Base-by-base conservation (phyloP, 306 rosid genomes). In the Castanopsis chinensis region DNA sequence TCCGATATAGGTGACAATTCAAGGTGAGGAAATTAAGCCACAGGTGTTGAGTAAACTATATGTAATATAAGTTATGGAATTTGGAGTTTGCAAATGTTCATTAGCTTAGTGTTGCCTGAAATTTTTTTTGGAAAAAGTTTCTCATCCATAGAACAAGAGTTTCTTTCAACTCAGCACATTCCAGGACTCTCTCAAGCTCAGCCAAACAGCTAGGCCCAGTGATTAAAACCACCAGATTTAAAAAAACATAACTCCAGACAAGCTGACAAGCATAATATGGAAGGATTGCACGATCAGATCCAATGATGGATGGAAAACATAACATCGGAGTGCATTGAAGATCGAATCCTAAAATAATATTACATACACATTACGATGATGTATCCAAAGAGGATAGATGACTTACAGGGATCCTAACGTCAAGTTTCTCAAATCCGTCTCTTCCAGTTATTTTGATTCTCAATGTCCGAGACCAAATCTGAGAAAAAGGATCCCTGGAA, bases 351-450 rank as follows among this genome's bases (percentile, higher is more conserved):
- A 37, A 61, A 41, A 25, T 59, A 5, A 41, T 55, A 12, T 49
- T 63, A 33, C n/a, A 72, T 45, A 61, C 11, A 5, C 74, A 76
- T 35, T 55, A 49, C 21, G 7, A 73, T 69, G 61, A n/a, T 54
- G 73, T 23, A 43, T 5, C 72, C 52, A 59, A 60, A 75, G 61
- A 83, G 71, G 65, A 80, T 45, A 60, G 76, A 79, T 78, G 80
- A 85, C 97, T 94, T 90, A 94, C 99, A 68, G 97, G 97, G 84
- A 92, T 90, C 68, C 89, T 89, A 63, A 92, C 86, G 81, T 94
- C 97, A 72, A 94, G 99, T 71, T 80, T 94, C 90, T 92, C 97
- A 74, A 80, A 78, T 84, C 99, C 99, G 86, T 94, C 97, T 83
- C 90, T 91, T 85, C 99, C 97, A 5, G 91, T 94, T 73, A 94